These are phyloP conservation scores for Ceratorhiza oryzae-sativae DNA, from an alignment of 1,284 basidiomycete species.

Conservation along the genomic window DNA sequence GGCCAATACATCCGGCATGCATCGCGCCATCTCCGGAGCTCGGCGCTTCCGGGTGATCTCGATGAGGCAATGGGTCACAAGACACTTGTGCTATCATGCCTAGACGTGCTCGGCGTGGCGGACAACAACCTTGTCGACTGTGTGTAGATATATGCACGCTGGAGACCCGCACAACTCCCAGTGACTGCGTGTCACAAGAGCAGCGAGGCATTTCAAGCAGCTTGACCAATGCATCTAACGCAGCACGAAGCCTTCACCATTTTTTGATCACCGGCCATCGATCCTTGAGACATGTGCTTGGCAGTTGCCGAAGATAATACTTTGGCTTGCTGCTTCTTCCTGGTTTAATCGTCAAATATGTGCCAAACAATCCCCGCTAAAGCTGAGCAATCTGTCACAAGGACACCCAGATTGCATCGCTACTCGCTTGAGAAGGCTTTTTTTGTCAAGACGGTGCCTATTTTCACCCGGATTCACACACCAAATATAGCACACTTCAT, in stretches of 20 bases:
- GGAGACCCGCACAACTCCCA: too few relatives aligned
- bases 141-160: neutral
- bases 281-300: neutral
- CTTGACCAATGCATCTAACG: constrained; percentile 1
- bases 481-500: neutral
- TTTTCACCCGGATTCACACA: neutral
- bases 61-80: neutral
- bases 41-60: constrained; percentile 17
- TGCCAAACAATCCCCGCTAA: constrained; percentile 2
- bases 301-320: neutral
- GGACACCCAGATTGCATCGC: neutral
- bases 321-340: neutral
- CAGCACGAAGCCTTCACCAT: neutral
- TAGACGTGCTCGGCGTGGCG: neutral
- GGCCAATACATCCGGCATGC: constrained; percentile 28
- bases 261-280: constrained; percentile 22
- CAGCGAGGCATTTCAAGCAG: neutral
- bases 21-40: neutral
- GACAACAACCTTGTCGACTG: neutral
- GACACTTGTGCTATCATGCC: neutral
- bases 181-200: constrained; percentile 3
- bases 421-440: neutral
- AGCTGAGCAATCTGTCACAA: neutral
- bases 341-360: neutral
- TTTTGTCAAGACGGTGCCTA: too few relatives aligned